Conservation (phyloP, 805 yeast species). For the Myxozyma udenii region DNA sequence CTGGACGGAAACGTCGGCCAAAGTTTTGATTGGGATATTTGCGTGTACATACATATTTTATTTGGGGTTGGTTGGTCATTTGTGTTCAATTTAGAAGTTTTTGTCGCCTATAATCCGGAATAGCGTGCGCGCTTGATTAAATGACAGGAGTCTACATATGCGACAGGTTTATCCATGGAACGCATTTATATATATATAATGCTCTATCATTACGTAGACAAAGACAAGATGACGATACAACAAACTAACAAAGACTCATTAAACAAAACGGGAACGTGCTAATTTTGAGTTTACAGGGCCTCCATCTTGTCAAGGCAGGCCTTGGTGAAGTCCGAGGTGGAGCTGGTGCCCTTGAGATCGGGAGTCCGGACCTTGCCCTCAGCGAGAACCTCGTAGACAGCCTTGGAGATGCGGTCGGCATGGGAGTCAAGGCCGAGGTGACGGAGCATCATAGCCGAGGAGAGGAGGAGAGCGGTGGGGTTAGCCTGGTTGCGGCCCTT, state of each 20-base stretch:
- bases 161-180: too few relatives aligned
- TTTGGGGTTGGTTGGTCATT: too few relatives aligned
- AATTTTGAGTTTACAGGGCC: slow-evolving; percentile 3
- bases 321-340: slow-evolving; percentile 91
- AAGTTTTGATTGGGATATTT: slow-evolving; percentile 46
- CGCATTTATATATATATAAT: too few relatives aligned
- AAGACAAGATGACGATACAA: not conserved
- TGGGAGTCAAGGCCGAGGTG: slow-evolving; percentile 84
- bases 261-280: not conserved
- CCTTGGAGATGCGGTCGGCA: slow-evolving; percentile 83
- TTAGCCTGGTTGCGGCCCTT: slow-evolving; percentile 92
- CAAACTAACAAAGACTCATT: not conserved
- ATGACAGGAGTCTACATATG: too few relatives aligned
- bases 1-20: slow-evolving; percentile 78
- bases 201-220: not conserved
- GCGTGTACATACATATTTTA: not conserved
- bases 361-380: slow-evolving; percentile 82
- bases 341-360: slow-evolving; percentile 86
- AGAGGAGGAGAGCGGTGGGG: slow-evolving; percentile 96
- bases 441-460: slow-evolving; percentile 87
- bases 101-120: too few relatives aligned
- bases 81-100: too few relatives aligned
- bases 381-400: slow-evolving; percentile 84
- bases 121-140: too few relatives aligned
- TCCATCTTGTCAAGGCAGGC: slow-evolving; percentile 58